Conservation (phyloP, 352 stramenopile genomes). For the Globisporangium carolinianum region DNA sequence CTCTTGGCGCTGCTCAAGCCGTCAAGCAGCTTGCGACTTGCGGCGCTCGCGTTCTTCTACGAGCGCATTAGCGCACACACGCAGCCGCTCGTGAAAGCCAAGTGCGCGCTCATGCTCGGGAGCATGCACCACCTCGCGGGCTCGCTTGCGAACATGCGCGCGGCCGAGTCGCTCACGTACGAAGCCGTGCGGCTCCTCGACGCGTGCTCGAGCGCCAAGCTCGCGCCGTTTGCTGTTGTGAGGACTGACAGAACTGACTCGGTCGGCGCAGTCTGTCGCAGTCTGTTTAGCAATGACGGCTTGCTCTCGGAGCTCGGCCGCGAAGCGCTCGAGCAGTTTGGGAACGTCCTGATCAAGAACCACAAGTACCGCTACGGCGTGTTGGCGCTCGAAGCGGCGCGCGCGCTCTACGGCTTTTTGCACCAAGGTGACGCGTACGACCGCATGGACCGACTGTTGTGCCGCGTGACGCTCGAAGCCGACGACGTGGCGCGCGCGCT, state of each 20-base stretch:
- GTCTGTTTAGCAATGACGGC: constrained; percentile 72
- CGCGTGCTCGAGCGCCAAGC: constrained; percentile 24
- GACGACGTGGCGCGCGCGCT: constrained; percentile 73
- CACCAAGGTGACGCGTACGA: constrained; percentile 73
- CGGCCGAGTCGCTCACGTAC: constrained; percentile 64
- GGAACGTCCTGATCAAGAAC: constrained; percentile 79
- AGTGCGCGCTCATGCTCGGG: constrained; percentile 57
- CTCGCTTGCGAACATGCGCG: constrained; percentile 40
- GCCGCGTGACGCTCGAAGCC: constrained; percentile 61
- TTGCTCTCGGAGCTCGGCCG: constrained; percentile 64
- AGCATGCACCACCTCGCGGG: constrained; percentile 40
- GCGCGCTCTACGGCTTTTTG: constrained; percentile 49
- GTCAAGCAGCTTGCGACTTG: constrained; percentile 27
- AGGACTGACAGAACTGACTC: constrained; percentile 1
- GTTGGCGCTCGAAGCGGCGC: constrained; percentile 67
- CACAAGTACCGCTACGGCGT: constrained; percentile 85
- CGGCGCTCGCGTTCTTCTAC: constrained; percentile 50
- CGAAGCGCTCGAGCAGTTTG: constrained; percentile 59
- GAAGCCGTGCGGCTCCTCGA: constrained; percentile 74
- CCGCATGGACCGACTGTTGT: constrained; percentile 67
- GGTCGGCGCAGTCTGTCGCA: constrained; percentile 22
- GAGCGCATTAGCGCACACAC: constrained; percentile 33
- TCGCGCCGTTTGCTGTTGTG: constrained; percentile 14
- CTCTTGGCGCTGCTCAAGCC: constrained; percentile 49
- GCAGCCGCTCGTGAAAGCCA: constrained; percentile 68